Evolutionary conservation across 371 early-diverging fungal species (phyloP).

Genomic region (Mucor saturninus): DNA sequence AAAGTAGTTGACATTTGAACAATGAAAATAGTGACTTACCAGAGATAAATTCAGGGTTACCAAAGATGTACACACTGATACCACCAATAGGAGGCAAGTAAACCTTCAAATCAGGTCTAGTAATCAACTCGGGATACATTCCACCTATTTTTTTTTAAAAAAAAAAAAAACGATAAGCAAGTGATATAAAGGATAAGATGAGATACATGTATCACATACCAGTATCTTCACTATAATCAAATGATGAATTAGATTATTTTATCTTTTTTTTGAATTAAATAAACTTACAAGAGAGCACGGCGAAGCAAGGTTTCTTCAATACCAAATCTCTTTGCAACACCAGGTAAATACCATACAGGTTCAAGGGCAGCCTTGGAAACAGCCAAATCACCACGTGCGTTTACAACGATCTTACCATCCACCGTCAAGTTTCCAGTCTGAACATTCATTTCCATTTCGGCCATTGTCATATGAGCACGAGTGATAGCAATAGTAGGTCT

Average conservation of each 20-base stretch:
- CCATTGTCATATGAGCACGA: conserved; percentile 92
- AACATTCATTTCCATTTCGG: conserved; percentile 87
- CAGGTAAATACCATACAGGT: conserved; percentile 97
- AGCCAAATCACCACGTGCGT: conserved; percentile 80
- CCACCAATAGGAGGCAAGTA: conserved; percentile 96
- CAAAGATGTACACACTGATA: conserved; percentile 93
- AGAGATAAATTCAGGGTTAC: conserved; percentile 78
- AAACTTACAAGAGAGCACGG: conserved; percentile 81
- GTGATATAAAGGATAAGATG: neutral
- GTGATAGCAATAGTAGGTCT: conserved; percentile 94
- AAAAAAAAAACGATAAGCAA: conserved; percentile 1
- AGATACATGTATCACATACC: conserved; percentile 14
- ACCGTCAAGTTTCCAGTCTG: conserved; percentile 64
- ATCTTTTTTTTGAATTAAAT: neutral
- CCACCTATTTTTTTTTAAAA: conserved; percentile 81
- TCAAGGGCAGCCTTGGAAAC: conserved; percentile 95
- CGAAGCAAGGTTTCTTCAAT: conserved; percentile 87
- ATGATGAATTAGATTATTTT: neutral
- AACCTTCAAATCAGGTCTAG: conserved; percentile 92
- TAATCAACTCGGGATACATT: conserved; percentile 96
- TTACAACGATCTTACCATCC: conserved; percentile 86
- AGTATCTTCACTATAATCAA: conserved; percentile 55
- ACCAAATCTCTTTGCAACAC: conserved; percentile 89
- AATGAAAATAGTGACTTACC: conserved; percentile 29
- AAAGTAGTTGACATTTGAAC: neutral